Evolutionary conservation across 345 rosid genomes (phyloP), one percentile per base, ranked within the genome.

Genomic region (Sonneratia caseolaris): DNA sequence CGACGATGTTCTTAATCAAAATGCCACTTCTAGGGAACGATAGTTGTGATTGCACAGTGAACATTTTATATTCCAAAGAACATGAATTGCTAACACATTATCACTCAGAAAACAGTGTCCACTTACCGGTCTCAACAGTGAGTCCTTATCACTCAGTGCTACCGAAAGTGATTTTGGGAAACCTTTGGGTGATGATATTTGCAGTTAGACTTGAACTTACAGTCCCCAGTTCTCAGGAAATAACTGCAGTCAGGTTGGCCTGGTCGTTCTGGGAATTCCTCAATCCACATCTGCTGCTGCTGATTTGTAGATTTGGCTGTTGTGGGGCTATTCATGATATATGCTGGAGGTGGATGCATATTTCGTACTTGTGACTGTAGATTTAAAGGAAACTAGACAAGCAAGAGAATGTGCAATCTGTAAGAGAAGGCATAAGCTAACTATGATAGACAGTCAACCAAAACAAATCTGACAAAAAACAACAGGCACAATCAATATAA

Each of bases 121-220:
- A 84, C 92, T 90, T 84, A 95, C 99, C 84, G 97, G 98, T 85
- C 99, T 89, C 75, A 95, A 73, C 24, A 98, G 99, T 69, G 92
- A 84, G 74, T 98, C 99, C 83, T 90, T 92, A 83, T 90, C 92
- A 70, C 88, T 95, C 66, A 92, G 84, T 68, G 82, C 61, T 45
- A 79, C 84, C 37, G 91, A 82, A 67, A 87, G 74, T 57, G 84
- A 76, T 75, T 84, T 89, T 10, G 82, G 62, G 69, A 72, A 73
- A 75, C 81, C 83, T 86, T 92, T 27, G 98, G 98, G 82, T 95
- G 99, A 76, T 92, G 86, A 83, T 77, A 95, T 79, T 84, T 95
- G 97, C 98, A 95, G 71, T 69, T 89, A 76, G 84, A 84, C 75
- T 79, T 95, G 72, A 82, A 95, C 83, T 89, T 95, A 66, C 99